Evolutionary conservation across 495 filamentous ascomycete species (phyloP).

Genomic region (Pyrenula massariospora): DNA sequence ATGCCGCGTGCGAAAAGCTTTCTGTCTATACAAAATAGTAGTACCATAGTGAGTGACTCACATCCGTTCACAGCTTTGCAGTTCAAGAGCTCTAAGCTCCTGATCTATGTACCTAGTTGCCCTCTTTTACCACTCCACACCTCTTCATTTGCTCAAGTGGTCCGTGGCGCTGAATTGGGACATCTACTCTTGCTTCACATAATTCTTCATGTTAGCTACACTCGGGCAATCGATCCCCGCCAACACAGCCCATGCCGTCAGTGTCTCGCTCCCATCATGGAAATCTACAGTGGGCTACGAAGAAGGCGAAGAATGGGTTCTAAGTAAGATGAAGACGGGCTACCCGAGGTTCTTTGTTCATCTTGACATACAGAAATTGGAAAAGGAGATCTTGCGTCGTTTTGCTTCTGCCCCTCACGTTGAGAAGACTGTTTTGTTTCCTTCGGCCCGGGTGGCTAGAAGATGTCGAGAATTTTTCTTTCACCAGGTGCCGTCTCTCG

Average conservation of each 20-base stretch:
- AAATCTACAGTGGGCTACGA: slow-evolving; percentile 82
- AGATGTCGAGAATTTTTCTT: slow-evolving; percentile 64
- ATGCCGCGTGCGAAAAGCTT: too few species aligned
- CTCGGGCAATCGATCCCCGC: slow-evolving; percentile 9
- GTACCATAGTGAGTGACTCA: too few species aligned
- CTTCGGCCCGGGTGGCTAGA: slow-evolving; percentile 50
- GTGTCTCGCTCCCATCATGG: slow-evolving; percentile 94
- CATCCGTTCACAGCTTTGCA: too few species aligned
- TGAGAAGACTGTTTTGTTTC: slow-evolving; percentile 71
- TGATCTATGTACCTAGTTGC: too few species aligned
- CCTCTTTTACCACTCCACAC: too few species aligned
- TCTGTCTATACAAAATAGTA: too few species aligned
- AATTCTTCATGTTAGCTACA: background rate
- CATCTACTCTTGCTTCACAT: too few species aligned
- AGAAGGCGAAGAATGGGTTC: slow-evolving; percentile 78
- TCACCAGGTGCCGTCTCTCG: slow-evolving; percentile 35
- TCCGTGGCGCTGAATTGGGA: too few species aligned
- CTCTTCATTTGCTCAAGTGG: too few species aligned
- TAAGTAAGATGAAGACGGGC: slow-evolving; percentile 75
- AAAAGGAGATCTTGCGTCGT: slow-evolving; percentile 48
- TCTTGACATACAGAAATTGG: slow-evolving; percentile 65
- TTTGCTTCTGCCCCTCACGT: slow-evolving; percentile 39
- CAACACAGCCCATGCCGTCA: slow-evolving; percentile 62
- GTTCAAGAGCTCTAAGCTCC: too few species aligned
- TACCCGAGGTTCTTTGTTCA: slow-evolving; percentile 97